phyloP scores from a whole-genome alignment of 2,329 filamentous ascomycete species.

The Aspergillus sp. region DNA sequence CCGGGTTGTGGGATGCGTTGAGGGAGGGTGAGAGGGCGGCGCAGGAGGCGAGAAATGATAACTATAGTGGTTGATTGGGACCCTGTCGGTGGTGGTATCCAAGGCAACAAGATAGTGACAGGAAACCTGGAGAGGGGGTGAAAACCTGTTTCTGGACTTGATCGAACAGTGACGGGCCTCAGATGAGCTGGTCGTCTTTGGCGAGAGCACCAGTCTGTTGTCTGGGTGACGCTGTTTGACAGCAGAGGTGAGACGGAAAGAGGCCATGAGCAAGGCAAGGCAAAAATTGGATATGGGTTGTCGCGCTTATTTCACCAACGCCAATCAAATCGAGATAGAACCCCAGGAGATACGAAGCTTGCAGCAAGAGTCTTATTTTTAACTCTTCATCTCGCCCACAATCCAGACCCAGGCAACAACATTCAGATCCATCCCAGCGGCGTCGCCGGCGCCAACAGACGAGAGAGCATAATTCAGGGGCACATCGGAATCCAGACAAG shows the following conservation, averaged over 20 bases:
- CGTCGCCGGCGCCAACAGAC: neutral
- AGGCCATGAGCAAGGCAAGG: too few species aligned
- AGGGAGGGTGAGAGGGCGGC: neutral
- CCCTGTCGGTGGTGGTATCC: too few species aligned
- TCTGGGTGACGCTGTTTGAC: too few species aligned
- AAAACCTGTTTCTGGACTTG: too few species aligned
- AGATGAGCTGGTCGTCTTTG: too few species aligned
- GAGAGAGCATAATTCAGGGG: neutral
- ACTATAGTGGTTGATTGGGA: too few species aligned
- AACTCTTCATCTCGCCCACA: neutral
- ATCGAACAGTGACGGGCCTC: too few species aligned
- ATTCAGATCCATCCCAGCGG: neutral
- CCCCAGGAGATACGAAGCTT: neutral
- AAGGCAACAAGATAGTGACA: too few species aligned
- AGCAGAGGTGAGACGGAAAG: too few species aligned
- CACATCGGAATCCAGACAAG: neutral
- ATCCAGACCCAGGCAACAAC: neutral
- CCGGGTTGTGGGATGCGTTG: slow-evolving; percentile 1
- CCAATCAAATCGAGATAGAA: neutral
- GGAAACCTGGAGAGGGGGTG: too few species aligned
- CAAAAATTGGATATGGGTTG: too few species aligned
- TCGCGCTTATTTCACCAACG: neutral
- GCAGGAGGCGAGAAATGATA: neutral
- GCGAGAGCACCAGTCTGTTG: too few species aligned
- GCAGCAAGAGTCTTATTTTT: neutral